Evolutionary conservation across 164 flowering plant genomes (phyloP).

Genomic region (Piper betle): DNA sequence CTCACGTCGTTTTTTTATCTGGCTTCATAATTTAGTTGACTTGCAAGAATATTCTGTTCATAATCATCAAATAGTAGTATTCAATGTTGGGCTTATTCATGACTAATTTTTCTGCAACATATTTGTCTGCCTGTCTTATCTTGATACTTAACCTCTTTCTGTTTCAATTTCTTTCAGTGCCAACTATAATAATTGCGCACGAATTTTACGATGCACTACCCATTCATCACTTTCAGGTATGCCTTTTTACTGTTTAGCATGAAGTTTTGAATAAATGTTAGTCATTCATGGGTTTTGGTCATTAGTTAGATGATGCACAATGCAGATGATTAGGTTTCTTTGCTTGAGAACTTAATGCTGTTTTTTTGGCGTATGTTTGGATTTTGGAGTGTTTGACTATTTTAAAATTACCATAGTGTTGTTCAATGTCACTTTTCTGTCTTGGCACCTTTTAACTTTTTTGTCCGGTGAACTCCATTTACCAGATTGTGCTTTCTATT

Average conservation of each 20-base stretch:
- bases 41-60: too few species aligned
- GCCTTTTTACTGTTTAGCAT: conserved; percentile 3
- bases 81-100: background rate
- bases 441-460: background rate
- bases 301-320: too few species aligned
- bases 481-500: background rate
- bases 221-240: conserved; percentile 93
- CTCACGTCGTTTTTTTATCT: too few species aligned
- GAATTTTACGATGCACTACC: conserved; percentile 95
- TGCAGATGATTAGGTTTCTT: too few species aligned
- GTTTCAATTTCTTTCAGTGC: conserved; percentile 16
- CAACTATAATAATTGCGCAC: conserved; percentile 58
- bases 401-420: background rate
- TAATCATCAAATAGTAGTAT: too few species aligned
- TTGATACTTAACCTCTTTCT: background rate
- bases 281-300: too few species aligned
- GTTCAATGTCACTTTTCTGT: background rate
- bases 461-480: background rate
- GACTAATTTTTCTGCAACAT: background rate
- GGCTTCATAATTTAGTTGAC: too few species aligned
- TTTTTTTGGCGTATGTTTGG: too few species aligned
- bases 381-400: too few species aligned
- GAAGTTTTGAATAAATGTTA: too few species aligned
- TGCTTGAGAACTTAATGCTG: too few species aligned
- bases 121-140: background rate